Conservation (phyloP, 2,329 filamentous ascomycete genomes). For the Rutstroemia sydowiana region DNA sequence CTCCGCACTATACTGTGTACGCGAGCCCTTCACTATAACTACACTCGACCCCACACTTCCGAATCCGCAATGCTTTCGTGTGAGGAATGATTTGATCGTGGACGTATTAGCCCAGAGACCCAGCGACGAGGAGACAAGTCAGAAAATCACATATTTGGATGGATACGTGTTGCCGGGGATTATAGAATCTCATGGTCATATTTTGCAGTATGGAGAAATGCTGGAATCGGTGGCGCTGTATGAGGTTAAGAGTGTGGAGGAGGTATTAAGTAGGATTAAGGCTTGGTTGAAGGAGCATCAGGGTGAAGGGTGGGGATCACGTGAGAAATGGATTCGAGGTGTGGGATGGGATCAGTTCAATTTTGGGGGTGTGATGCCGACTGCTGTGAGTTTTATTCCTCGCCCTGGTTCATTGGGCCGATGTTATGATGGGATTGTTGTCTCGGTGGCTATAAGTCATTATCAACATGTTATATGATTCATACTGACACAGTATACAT, state of each 20-base stretch:
- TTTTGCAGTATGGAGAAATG: slow-evolving; percentile 60
- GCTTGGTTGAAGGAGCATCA: slow-evolving; percentile 44
- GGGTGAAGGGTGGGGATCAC: slow-evolving; percentile 40
- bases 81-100: slow-evolving; percentile 44
- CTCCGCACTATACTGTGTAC: slow-evolving; percentile 21
- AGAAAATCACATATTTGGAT: slow-evolving; percentile 27
- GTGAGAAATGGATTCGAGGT: slow-evolving; percentile 55
- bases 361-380: slow-evolving; percentile 55
- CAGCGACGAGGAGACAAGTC: slow-evolving; percentile 23
- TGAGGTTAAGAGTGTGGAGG: slow-evolving; percentile 45
- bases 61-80: slow-evolving; percentile 47
- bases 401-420: too few relatives aligned
- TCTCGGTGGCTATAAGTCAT: too few relatives aligned
- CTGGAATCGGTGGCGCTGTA: slow-evolving; percentile 59
- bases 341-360: slow-evolving; percentile 65
- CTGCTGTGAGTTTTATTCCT: slow-evolving; percentile 42
- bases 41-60: slow-evolving; percentile 35
- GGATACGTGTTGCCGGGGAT: slow-evolving; percentile 59
- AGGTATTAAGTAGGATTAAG: slow-evolving; percentile 46
- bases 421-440: too few relatives aligned
- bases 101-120: slow-evolving; percentile 37
- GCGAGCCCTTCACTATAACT: slow-evolving; percentile 32
- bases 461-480: too few relatives aligned
- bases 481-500: not conserved
- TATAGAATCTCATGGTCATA: slow-evolving; percentile 65